Conservation (phyloP, 345 rosid genomes). For the Aurinia saxatilis region DNA sequence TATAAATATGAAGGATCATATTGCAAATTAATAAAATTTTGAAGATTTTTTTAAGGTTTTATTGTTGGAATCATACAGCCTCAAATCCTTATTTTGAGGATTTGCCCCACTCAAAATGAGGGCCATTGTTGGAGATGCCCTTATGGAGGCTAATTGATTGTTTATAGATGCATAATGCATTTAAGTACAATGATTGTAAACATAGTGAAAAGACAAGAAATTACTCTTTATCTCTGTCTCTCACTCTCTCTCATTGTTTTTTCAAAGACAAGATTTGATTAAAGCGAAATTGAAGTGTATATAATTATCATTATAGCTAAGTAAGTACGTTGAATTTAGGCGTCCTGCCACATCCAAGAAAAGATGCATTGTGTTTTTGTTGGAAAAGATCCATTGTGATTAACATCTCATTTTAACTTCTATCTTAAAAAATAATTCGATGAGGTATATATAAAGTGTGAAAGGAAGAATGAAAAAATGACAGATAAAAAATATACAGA, state of each 20-base stretch:
- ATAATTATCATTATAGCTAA: conserved; percentile 13
- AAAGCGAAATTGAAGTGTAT: not conserved
- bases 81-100: no score
- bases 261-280: conserved; percentile 9
- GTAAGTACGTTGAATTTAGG: conserved; percentile 20
- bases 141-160: not conserved
- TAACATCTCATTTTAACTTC: not conserved
- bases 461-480: no score
- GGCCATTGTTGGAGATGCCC: no score
- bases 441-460: no score
- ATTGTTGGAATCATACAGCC: no score
- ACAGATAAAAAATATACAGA: no score
- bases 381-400: not conserved
- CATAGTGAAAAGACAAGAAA: conserved; percentile 8
- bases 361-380: not conserved
- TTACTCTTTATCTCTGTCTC: not conserved
- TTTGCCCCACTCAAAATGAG: no score
- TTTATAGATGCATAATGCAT: not conserved
- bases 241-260: not conserved
- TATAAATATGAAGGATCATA: no score
- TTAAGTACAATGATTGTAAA: conserved; percentile 16
- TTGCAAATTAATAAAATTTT: no score
- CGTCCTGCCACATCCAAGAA: conserved; percentile 9
- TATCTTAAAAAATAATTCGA: not conserved
- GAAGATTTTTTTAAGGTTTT: no score